phyloP scores from a whole-genome alignment of 2,329 filamentous ascomycete genomes.

The Penicillium sp. region DNA sequence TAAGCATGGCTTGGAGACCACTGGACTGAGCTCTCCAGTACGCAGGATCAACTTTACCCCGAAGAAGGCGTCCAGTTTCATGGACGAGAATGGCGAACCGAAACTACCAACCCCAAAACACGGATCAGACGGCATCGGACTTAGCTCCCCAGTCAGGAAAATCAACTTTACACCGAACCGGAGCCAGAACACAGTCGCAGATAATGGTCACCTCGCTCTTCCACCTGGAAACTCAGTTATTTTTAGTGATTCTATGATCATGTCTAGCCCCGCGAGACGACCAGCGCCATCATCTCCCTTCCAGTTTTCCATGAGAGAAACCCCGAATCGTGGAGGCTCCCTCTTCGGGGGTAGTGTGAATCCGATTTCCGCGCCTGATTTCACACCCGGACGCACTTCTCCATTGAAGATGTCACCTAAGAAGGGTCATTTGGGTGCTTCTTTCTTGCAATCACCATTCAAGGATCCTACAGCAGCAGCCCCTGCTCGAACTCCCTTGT shows the following conservation, averaged over 20 bases:
- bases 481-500: constrained; percentile 37
- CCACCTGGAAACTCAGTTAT: constrained; percentile 31
- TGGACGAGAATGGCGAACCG: constrained; percentile 38
- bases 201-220: constrained; percentile 26
- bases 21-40: constrained; percentile 36
- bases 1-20: constrained; percentile 30
- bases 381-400: constrained; percentile 36
- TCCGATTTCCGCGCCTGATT: constrained; percentile 23
- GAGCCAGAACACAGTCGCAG: constrained; percentile 15
- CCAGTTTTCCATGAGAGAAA: constrained; percentile 44
- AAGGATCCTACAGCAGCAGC: constrained; percentile 38
- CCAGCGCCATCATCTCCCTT: constrained; percentile 44
- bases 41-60: constrained; percentile 35
- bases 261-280: constrained; percentile 48
- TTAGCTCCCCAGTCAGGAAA: constrained; percentile 40
- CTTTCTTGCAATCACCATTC: constrained; percentile 37
- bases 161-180: constrained; percentile 37
- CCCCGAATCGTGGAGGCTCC: constrained; percentile 37
- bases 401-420: constrained; percentile 47
- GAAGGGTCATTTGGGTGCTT: constrained; percentile 40
- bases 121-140: constrained; percentile 21
- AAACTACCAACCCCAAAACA: constrained; percentile 26
- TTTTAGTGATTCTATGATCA: constrained; percentile 35
- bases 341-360: constrained; percentile 25
- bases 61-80: constrained; percentile 24